Conservation (phyloP, 2,329 filamentous ascomycete species). For the Fusarium sp. region DNA sequence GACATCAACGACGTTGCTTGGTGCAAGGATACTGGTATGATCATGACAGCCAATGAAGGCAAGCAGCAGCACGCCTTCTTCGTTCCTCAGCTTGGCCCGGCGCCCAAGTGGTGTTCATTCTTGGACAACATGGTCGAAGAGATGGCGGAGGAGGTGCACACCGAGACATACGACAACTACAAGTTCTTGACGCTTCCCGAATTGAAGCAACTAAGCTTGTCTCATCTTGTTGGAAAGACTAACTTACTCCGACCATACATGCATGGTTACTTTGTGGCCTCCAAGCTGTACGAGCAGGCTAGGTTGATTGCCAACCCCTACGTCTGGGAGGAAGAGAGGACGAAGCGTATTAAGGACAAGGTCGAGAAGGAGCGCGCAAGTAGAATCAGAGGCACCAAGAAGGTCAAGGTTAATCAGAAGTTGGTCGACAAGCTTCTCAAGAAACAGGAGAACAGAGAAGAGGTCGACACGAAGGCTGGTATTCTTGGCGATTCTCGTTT, state of each 20-base stretch:
- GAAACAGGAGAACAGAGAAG: conserved; percentile 70
- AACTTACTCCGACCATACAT: conserved; percentile 94
- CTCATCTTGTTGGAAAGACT: conserved; percentile 90
- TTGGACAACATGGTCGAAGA: conserved; percentile 98
- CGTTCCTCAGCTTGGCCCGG: conserved; percentile 91
- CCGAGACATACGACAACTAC: conserved; percentile 97
- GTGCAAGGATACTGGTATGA: conserved; percentile 92
- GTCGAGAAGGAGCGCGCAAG: conserved; percentile 97
- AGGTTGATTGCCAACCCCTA: conserved; percentile 93
- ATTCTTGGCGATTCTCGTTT: conserved; percentile 89
- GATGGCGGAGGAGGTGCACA: conserved; percentile 86
- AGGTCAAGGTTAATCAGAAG: conserved; percentile 95
- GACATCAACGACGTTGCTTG: conserved; percentile 96
- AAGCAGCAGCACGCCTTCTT: conserved; percentile 96
- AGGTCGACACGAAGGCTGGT: conserved; percentile 69
- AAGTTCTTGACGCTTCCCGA: conserved; percentile 95
- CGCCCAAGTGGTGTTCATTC: conserved; percentile 96
- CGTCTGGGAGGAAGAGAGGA: conserved; percentile 90
- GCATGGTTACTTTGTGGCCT: conserved; percentile 98
- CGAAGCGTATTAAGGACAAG: conserved; percentile 92
- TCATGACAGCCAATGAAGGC: conserved; percentile 96
- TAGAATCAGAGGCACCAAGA: conserved; percentile 93
- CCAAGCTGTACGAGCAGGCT: conserved; percentile 95
- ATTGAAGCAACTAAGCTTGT: conserved; percentile 84
- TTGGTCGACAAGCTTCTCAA: conserved; percentile 80